A percentile compares a stretch with the other conserved stretches of the same genome.
Evolutionary conservation across 192 early-diverging fungal species (phyloP).

Genomic region (Lobosporangium transversale): DNA sequence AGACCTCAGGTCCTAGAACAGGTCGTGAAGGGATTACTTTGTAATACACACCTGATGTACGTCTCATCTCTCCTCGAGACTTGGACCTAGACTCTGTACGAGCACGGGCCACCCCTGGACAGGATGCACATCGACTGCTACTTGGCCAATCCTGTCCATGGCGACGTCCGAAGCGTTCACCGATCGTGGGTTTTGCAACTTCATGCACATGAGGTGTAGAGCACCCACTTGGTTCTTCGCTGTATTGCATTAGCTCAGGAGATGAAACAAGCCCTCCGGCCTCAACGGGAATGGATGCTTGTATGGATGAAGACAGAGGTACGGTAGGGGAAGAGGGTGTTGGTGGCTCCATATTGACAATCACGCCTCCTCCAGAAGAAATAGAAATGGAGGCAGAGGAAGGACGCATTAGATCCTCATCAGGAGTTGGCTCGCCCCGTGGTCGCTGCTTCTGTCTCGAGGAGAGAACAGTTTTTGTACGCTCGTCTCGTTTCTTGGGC

Average conservation of each 20-base stretch:
- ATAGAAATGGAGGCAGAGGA: background rate
- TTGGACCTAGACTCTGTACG: constrained; percentile 20
- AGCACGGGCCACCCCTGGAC: constrained; percentile 5
- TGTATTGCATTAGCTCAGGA: constrained; percentile 10
- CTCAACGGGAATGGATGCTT: background rate
- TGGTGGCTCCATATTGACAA: constrained; percentile 13
- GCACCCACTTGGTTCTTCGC: background rate
- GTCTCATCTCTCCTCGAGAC: constrained; percentile 11
- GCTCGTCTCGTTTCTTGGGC: too few species aligned
- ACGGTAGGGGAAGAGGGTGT: background rate
- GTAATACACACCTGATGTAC: constrained; percentile 12
- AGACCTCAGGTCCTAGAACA: constrained; percentile 13
- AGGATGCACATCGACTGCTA: constrained; percentile 3
- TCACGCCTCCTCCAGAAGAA: background rate
- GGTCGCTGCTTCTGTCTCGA: too few species aligned
- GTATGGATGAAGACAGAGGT: background rate
- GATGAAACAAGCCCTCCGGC: background rate
- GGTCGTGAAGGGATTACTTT: constrained; percentile 22
- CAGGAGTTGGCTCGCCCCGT: background rate
- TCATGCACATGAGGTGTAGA: constrained; percentile 13
- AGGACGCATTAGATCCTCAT: background rate
- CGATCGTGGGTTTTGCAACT: constrained; percentile 23
- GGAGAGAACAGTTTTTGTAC: too few species aligned
- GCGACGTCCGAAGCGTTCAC: constrained; percentile 41
- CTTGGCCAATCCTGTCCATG: constrained; percentile 45